Percentiles rank a stretch among this genome's conserved stretches.
Evolutionary conservation across 768 basidiomycete species (phyloP).

Genomic region (Clitopilus passeckerianus): DNA sequence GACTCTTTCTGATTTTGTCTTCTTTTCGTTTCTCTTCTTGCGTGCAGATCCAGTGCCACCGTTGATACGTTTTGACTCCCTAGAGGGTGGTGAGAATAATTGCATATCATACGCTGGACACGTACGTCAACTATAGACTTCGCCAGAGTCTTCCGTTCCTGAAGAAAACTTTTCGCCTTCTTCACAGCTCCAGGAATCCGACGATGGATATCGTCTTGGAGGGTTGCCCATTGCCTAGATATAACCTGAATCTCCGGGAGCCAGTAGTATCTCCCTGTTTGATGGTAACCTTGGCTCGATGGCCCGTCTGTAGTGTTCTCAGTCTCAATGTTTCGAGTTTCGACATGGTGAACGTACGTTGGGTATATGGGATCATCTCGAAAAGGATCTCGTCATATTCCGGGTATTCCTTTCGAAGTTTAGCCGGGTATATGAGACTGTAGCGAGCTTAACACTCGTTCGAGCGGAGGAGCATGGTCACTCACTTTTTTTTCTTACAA

Average conservation of each 20-base stretch:
- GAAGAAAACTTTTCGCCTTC: conserved; percentile 17
- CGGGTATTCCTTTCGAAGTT: conserved; percentile 18
- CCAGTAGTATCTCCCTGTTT: conserved; percentile 26
- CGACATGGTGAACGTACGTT: conserved; percentile 14
- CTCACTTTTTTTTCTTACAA: conserved; percentile 23
- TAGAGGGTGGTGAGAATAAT: too few species aligned
- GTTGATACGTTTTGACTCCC: too few species aligned
- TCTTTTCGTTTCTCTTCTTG: too few species aligned
- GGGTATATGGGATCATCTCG: conserved; percentile 25
- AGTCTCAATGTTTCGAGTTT: background rate
- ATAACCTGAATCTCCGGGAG: conserved; percentile 21
- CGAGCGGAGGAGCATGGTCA: background rate
- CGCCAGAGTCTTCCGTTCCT: conserved; percentile 7
- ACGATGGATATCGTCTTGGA: conserved; percentile 14
- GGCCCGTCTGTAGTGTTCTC: conserved; percentile 20
- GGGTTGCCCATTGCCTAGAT: conserved; percentile 7
- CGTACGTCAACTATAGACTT: too few species aligned
- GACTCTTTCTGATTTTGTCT: too few species aligned
- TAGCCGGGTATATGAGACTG: conserved; percentile 21
- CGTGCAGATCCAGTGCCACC: too few species aligned
- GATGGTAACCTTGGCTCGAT: conserved; percentile 16
- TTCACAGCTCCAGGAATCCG: conserved; percentile 18
- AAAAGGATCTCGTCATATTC: conserved; percentile 18
- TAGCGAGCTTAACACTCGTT: background rate
- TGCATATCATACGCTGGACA: too few species aligned